A percentile compares a stretch with the other conserved stretches of the same genome.
Evolutionary conservation across 768 basidiomycete genomes (phyloP).

Genomic region (Lyophyllum shimeji): DNA sequence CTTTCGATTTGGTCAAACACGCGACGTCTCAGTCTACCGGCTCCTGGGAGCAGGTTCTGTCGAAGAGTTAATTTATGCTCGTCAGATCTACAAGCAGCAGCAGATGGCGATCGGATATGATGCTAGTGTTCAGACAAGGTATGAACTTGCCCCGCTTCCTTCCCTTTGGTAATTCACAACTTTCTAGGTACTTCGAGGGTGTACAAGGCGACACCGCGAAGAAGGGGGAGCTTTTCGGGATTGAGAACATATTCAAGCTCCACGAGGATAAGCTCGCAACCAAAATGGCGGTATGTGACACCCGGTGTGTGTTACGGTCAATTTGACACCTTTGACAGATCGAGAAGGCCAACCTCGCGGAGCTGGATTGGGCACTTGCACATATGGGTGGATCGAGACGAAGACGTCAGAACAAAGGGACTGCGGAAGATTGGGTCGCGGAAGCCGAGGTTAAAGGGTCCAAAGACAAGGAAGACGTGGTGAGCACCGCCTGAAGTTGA

Average conservation of each 20-base stretch:
- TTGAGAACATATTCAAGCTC: slow-evolving; percentile 82
- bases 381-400: slow-evolving; percentile 52
- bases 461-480: slow-evolving; percentile 41
- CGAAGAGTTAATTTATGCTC: slow-evolving; percentile 85
- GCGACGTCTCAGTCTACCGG: slow-evolving; percentile 82
- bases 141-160: background rate
- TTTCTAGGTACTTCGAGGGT: slow-evolving; percentile 70
- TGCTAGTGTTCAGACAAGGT: slow-evolving; percentile 82
- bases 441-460: slow-evolving; percentile 42
- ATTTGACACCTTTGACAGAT: slow-evolving; percentile 46
- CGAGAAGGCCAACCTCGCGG: slow-evolving; percentile 68
- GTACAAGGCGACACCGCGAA: slow-evolving; percentile 74
- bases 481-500: slow-evolving; percentile 14
- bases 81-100: slow-evolving; percentile 92
- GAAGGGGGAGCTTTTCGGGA: slow-evolving; percentile 83
- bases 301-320: background rate
- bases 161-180: background rate
- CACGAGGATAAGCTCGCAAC: slow-evolving; percentile 71
- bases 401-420: slow-evolving; percentile 30
- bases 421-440: slow-evolving; percentile 35
- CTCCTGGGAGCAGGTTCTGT: slow-evolving; percentile 85
- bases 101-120: slow-evolving; percentile 91
- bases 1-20: slow-evolving; percentile 83
- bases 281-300: slow-evolving; percentile 60
- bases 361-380: slow-evolving; percentile 80